phyloP scores from a whole-genome alignment of 192 early-diverging fungal genomes.

The Coemansia sp. region DNA sequence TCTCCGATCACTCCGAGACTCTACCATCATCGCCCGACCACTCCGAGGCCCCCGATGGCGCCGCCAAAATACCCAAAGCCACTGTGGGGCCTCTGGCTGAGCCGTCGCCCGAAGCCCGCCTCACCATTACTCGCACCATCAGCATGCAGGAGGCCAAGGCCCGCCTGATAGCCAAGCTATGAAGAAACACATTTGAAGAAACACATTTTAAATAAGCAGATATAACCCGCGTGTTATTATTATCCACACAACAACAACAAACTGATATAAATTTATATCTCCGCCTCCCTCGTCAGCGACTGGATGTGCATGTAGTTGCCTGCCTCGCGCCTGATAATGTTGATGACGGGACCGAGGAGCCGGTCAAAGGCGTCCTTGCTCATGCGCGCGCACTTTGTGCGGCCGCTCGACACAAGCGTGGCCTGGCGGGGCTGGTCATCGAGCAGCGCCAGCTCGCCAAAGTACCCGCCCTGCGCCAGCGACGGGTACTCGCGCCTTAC shows the following conservation, averaged over 20 bases:
- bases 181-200: too few species aligned
- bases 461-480: slow-evolving; percentile 87
- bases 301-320: slow-evolving; percentile 77
- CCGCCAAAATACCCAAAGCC: too few species aligned
- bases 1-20: too few species aligned
- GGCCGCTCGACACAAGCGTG: slow-evolving; percentile 83
- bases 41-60: too few species aligned
- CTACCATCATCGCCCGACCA: too few species aligned
- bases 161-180: slow-evolving; percentile 23
- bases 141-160: slow-evolving; percentile 40
- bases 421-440: slow-evolving; percentile 93
- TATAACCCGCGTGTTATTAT: too few species aligned
- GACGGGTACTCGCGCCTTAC: slow-evolving; percentile 73
- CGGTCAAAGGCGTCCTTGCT: slow-evolving; percentile 96
- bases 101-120: slow-evolving; percentile 26
- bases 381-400: slow-evolving; percentile 94
- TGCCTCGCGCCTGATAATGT: slow-evolving; percentile 95
- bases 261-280: slow-evolving; percentile 1
- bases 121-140: slow-evolving; percentile 27
- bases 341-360: slow-evolving; percentile 91
- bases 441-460: slow-evolving; percentile 98
- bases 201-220: too few species aligned
- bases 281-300: too few species aligned
- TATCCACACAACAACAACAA: too few species aligned
- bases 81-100: background rate